These are phyloP conservation scores for Macroventuria anomochaeta DNA, from an alignment of 2,329 filamentous ascomycete species.

Conservation along the genomic window DNA sequence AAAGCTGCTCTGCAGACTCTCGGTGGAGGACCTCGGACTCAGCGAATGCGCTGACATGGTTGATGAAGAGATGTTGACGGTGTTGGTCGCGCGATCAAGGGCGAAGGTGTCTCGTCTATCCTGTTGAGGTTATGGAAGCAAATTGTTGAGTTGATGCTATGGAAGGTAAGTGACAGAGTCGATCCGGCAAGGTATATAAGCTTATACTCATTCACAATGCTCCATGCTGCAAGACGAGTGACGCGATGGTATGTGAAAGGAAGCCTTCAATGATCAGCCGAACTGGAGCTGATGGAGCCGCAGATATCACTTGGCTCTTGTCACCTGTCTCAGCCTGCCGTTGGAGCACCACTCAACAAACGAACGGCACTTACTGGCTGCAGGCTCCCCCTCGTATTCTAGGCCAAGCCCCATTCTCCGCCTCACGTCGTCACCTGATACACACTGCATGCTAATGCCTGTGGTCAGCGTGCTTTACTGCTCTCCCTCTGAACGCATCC, in stretches of 20 bases:
- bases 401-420: constrained; percentile 22
- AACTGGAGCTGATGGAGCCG: constrained; percentile 41
- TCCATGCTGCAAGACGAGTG: constrained; percentile 4
- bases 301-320: constrained; percentile 29
- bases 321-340: constrained; percentile 18
- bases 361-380: constrained; percentile 23
- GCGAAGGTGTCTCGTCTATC: neutral
- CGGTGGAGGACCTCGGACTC: constrained; percentile 39
- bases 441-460: constrained; percentile 25
- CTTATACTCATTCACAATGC: neutral
- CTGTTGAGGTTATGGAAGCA: neutral
- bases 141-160: constrained; percentile 1
- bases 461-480: constrained; percentile 33
- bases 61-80: neutral
- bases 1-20: constrained; percentile 39
- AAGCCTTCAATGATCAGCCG: constrained; percentile 9
- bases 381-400: constrained; percentile 27
- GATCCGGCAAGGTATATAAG: constrained; percentile 9
- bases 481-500: constrained; percentile 23
- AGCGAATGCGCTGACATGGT: constrained; percentile 36
- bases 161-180: neutral
- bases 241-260: constrained; percentile 3
- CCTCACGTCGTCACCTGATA: constrained; percentile 35
- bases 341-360: constrained; percentile 14
- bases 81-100: neutral